phyloP scores from a whole-genome alignment of 2,329 filamentous ascomycete species.

The Albophoma yamanashiensis region DNA sequence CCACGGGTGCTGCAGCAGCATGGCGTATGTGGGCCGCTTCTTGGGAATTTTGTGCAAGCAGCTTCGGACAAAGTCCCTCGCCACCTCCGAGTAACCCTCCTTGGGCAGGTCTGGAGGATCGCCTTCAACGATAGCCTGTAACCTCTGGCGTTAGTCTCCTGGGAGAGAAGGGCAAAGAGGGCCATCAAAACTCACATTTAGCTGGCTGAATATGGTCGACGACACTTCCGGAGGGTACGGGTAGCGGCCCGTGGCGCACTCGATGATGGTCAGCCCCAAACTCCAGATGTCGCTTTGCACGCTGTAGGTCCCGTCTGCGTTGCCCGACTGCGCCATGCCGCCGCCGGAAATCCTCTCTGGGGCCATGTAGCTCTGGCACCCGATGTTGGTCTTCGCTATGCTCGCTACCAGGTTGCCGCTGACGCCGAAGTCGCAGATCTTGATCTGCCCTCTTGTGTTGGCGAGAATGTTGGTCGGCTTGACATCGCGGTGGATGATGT shows the following conservation, averaged over 20 bases:
- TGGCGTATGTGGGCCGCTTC: slow-evolving; percentile 85
- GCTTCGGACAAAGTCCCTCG: slow-evolving; percentile 76
- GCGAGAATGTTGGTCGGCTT: slow-evolving; percentile 98
- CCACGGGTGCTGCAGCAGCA: slow-evolving; percentile 86
- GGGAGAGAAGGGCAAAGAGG: background rate
- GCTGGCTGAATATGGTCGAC: slow-evolving; percentile 94
- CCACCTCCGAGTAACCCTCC: slow-evolving; percentile 66
- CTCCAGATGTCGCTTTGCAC: slow-evolving; percentile 99
- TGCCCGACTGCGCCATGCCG: slow-evolving; percentile 59
- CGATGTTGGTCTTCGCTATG: slow-evolving; percentile 97
- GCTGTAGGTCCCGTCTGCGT: slow-evolving; percentile 77
- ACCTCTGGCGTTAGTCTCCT: slow-evolving; percentile 1
- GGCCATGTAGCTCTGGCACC: slow-evolving; percentile 98
- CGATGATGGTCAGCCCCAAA: slow-evolving; percentile 85
- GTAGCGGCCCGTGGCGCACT: slow-evolving; percentile 89
- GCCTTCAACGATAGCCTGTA: slow-evolving; percentile 90
- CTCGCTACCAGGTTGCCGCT: slow-evolving; percentile 93
- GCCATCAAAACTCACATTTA: slow-evolving; percentile 62
- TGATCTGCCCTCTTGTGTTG: slow-evolving; percentile 83
- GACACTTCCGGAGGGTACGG: slow-evolving; percentile 96
- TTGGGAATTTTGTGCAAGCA: slow-evolving; percentile 91
- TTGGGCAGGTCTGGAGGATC: slow-evolving; percentile 82
- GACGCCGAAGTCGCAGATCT: slow-evolving; percentile 98
- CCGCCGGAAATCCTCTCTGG: slow-evolving; percentile 90
- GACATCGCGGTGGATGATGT: slow-evolving; percentile 97